Percentiles rank a stretch among this genome's conserved stretches.
Evolutionary conservation across 176 grass and related monocot species (phyloP).

Genomic region (Aegilops longissima): DNA sequence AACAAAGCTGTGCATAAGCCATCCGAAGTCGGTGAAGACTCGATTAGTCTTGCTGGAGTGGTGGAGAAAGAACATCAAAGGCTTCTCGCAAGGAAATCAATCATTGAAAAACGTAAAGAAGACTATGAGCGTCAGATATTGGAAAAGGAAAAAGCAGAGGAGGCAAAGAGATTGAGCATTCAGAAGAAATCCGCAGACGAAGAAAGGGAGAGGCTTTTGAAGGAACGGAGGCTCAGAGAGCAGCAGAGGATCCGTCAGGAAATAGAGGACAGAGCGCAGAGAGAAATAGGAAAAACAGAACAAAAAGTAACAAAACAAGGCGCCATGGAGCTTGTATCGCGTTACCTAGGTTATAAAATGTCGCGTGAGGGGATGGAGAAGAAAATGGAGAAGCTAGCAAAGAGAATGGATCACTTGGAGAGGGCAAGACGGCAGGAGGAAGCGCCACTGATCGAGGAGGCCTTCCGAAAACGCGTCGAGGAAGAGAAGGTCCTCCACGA

Average conservation of each 20-base stretch:
- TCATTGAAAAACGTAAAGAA: constrained; percentile 98
- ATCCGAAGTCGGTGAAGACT: constrained; percentile 48
- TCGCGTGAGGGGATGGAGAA: constrained; percentile 72
- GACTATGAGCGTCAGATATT: constrained; percentile 90
- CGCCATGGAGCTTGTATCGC: constrained; percentile 52
- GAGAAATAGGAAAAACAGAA: constrained; percentile 43
- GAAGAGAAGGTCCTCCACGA: constrained; percentile 78
- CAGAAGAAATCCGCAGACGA: constrained; percentile 67
- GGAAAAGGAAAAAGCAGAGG: constrained; percentile 85
- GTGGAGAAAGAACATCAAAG: constrained; percentile 90
- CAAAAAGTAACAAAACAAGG: constrained; percentile 72
- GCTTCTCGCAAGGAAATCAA: constrained; percentile 88
- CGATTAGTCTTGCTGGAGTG: constrained; percentile 48
- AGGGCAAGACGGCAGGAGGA: constrained; percentile 89
- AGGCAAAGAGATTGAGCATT: constrained; percentile 49
- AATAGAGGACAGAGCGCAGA: constrained; percentile 54
- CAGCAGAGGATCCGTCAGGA: constrained; percentile 61
- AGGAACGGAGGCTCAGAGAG: constrained; percentile 68
- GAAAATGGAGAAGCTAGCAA: constrained; percentile 66
- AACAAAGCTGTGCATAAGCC: constrained; percentile 62
- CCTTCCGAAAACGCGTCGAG: constrained; percentile 61
- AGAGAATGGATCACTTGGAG: constrained; percentile 89
- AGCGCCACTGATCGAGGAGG: constrained; percentile 70
- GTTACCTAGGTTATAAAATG: constrained; percentile 36
- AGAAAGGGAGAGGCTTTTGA: constrained; percentile 65